phyloP scores from a whole-genome alignment of 345 rosid species.

The Populus deltoides region DNA sequence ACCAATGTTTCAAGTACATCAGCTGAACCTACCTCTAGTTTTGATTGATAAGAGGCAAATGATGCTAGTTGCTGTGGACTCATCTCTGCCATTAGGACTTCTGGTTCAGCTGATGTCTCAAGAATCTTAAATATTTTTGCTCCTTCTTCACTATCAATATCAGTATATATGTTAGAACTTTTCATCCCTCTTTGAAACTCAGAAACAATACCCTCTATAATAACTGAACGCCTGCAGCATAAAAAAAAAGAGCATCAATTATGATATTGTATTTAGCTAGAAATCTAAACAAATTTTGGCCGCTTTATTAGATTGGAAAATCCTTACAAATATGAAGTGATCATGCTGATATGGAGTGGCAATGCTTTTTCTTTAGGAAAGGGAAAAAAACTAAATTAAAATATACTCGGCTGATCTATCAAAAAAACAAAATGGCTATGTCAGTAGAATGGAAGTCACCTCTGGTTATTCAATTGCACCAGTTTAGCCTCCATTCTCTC shows the following conservation, averaged over 20 bases:
- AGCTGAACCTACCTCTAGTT: conserved; percentile 58
- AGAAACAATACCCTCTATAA: conserved; percentile 65
- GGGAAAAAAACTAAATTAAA: background rate
- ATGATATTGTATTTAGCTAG: background rate
- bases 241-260: background rate
- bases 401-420: background rate
- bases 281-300: background rate
- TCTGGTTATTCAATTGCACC: conserved; percentile 46
- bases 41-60: conserved; percentile 62
- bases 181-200: conserved; percentile 52
- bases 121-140: conserved; percentile 69
- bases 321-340: background rate
- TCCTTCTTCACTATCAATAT: conserved; percentile 75
- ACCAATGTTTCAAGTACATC: conserved; percentile 5
- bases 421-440: background rate
- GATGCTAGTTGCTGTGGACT: conserved; percentile 72
- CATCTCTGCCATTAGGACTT: conserved; percentile 93
- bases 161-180: conserved; percentile 43
- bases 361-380: background rate
- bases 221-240: conserved; percentile 58
- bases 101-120: conserved; percentile 88
- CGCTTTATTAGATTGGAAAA: background rate
- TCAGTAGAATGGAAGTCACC: conserved; percentile 27
- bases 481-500: conserved; percentile 73
- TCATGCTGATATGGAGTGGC: background rate